Percentiles rank a stretch among this genome's conserved stretches.
Evolutionary conservation across 495 filamentous ascomycete genomes (phyloP).

Genomic region (Daldinia caldariorum): DNA sequence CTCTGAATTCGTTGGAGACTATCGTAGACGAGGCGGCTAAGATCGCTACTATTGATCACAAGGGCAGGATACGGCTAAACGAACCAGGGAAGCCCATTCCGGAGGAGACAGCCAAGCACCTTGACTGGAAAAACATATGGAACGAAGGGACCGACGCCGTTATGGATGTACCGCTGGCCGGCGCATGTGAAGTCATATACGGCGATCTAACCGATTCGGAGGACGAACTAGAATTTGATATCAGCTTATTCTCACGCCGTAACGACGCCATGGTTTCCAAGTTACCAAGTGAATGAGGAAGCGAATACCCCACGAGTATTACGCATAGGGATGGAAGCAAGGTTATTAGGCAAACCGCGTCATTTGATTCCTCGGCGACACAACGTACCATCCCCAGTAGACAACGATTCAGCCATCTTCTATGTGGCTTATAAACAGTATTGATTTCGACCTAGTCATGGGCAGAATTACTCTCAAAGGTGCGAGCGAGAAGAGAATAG

Average conservation of each 20-base stretch:
- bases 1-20: conserved; percentile 82
- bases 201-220: conserved; percentile 55
- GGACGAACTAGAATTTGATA: conserved; percentile 28
- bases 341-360: not conserved
- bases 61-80: conserved; percentile 67
- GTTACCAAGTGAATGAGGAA: not conserved
- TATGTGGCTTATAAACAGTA: not conserved
- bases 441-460: not conserved
- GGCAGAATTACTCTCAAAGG: not conserved
- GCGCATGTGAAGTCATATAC: conserved; percentile 94
- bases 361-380: not conserved
- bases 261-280: not conserved
- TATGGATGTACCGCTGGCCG: conserved; percentile 95
- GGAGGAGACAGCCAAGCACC: conserved; percentile 58
- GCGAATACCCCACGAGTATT: not conserved
- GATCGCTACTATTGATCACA: conserved; percentile 81
- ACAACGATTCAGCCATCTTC: not conserved
- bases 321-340: not conserved
- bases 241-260: conserved; percentile 22
- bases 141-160: conserved; percentile 94
- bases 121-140: conserved; percentile 86
- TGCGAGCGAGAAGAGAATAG: not conserved
- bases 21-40: conserved; percentile 91
- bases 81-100: conserved; percentile 61
- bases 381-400: not conserved